Evolutionary conservation across 352 stramenopile species (phyloP), one percentile per base, ranked within the genome.

Genomic region (Pythium folliculosum): DNA sequence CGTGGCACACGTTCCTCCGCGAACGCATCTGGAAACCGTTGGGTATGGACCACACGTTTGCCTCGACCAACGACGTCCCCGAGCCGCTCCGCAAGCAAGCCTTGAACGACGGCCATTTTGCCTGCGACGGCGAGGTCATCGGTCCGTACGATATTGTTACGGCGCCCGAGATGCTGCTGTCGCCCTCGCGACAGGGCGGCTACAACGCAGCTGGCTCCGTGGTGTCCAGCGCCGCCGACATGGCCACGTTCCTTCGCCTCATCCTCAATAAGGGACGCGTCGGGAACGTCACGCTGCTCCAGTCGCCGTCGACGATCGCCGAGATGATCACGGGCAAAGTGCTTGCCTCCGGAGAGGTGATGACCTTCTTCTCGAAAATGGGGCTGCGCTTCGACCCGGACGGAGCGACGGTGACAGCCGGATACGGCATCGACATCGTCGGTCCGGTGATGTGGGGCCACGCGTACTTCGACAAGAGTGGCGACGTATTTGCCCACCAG

Each of bases 381-480:
- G 83, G 83, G 0, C 74, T 88, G 16, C 75, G 85, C n/a, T 86
- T 71, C 59, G 65, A 70, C 0, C 60, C 70, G 0, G 82, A 92
- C 5, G 84, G 81, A 23, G 74, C 78, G 45, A 82, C 77, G 5
- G 65, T 90, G 14, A 67, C 78, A 1, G 80, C 81, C 5, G 84
- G 84, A 5, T 92, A 92, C 27, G 84, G 81, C 17, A 81, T 92
- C 49, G 84, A 92, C 51, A 82, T 79, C 57, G 65, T 88, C 53
- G 77, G 73, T 0, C 69, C 78, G 14, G 80, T 73, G 0, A 73
- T 88, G 49, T 90, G 80, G 80, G 84, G 84, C 5, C 76, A 88
- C 58, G 75, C 79, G 32, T 90, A 92, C 60, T 75, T 77, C 22
- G 84, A 92, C 69, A 92, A 92, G 64, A 81, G 80, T 32, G 81